Base-by-base conservation (phyloP, 1,284 basidiomycete genomes). In the Rugosomyces carneus region DNA sequence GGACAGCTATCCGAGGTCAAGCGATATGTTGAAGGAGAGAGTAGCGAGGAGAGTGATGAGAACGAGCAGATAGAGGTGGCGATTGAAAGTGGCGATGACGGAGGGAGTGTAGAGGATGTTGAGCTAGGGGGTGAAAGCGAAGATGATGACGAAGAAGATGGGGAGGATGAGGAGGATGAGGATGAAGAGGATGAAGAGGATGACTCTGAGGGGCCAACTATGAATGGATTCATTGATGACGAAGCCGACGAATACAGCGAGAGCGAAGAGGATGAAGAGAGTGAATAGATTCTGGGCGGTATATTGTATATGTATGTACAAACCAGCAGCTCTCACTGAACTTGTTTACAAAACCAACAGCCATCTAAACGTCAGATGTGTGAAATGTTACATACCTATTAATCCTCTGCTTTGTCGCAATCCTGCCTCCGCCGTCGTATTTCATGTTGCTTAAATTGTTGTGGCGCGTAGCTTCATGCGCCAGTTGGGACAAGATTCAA, bases 21-120 rank as follows among this genome's bases (percentile, higher is more conserved):
- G 53, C 73, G 71, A 45, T 90, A 89, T 60, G 76, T 89, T 11
- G 84, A 89, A 66, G 81, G 85, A 4, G 88, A 91, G 58, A 85
- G 85, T 45, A 85, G 81, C 43, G 80, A 80, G 16, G 75, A 81
- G 47, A 79, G 80, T 35, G 77, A 77, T 40, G 75, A 78, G 18
- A 72, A 48, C 15, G 50, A 67, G 43, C 71, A 73, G 37, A 82
- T 84, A 68, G 78, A 84, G 47, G 76, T 84, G 51, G 80, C 84
- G 50, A 75, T 89, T 53, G 80, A 81, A 54, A 78, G 70, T 42
- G 80, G 67, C 6, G 81, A 80, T 44, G 81, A 85, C 39, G 77
- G 78, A 51, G 81, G 78, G 37, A 80, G 80, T 60, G 63, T 89
- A 54, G 82, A 84, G 57, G 84, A 85, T 54, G 69, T 84, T 44